A percentile compares a stretch with the other conserved stretches of the same genome.
phyloP scores from a whole-genome alignment of 1,139 yeast genomes.

The Yamadazyma trypodendri region DNA sequence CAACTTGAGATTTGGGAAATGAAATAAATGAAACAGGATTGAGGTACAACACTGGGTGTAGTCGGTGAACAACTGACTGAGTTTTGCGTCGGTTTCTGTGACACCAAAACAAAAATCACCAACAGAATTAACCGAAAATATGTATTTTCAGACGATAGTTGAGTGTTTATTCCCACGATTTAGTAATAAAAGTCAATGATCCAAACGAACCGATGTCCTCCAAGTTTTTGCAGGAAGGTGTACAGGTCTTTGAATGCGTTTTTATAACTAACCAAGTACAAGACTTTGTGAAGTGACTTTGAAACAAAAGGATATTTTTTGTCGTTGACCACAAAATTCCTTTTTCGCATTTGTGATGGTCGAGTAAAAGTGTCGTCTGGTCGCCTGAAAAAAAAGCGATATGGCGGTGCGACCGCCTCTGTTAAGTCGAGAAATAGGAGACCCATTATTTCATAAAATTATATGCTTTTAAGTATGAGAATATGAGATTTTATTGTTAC shows the following conservation, averaged over 20 bases:
- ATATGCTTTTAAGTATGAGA: too few relatives aligned
- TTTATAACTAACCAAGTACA: not conserved
- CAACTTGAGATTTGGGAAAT: not conserved
- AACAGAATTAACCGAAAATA: conserved; percentile 1
- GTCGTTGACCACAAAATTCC: conserved; percentile 3
- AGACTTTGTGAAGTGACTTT: not conserved
- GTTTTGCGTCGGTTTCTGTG: too few relatives aligned
- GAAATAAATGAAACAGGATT: not conserved
- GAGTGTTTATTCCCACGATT: too few relatives aligned
- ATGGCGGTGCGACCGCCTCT: too few relatives aligned
- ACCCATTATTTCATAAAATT: too few relatives aligned
- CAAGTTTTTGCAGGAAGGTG: not conserved
- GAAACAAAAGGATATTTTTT: conserved; percentile 2
- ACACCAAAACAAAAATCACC: too few relatives aligned
- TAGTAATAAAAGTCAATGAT: not conserved
- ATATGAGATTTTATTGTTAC: too few relatives aligned
- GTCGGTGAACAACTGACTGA: too few relatives aligned
- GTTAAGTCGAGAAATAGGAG: too few relatives aligned
- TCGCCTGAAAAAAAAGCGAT: not conserved
- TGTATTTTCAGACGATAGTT: not conserved
- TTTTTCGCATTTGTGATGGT: conserved; percentile 1
- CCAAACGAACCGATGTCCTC: not conserved
- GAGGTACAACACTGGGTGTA: not conserved
- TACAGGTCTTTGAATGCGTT: not conserved
- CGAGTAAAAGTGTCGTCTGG: conserved; percentile 1